Conservation (phyloP, 2,329 filamentous ascomycete species). For the Ceratocystis diversiconidia region DNA sequence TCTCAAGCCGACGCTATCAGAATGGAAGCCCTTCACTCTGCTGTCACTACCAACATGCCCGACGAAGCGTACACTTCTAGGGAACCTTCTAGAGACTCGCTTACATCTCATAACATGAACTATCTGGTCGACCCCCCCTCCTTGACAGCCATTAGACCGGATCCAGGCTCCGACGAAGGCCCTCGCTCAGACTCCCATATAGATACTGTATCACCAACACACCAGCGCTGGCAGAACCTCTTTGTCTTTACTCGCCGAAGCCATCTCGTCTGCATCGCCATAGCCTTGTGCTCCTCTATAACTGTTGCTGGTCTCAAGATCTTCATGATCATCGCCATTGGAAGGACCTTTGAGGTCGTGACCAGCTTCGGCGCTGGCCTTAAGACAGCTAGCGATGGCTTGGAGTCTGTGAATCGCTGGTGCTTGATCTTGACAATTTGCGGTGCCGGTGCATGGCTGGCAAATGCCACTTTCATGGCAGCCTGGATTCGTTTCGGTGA, state of each 20-base stretch:
- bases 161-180: background rate
- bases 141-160: background rate
- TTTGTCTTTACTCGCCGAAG: slow-evolving; percentile 57
- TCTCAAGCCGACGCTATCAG: background rate
- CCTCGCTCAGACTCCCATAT: background rate
- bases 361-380: slow-evolving; percentile 47
- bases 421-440: slow-evolving; percentile 49
- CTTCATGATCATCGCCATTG: slow-evolving; percentile 54
- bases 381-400: slow-evolving; percentile 36
- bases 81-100: background rate
- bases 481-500: slow-evolving; percentile 71
- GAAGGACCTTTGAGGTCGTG: slow-evolving; percentile 59
- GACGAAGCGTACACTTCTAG: background rate
- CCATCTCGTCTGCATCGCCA: slow-evolving; percentile 41
- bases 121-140: too few relatives aligned
- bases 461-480: slow-evolving; percentile 51
- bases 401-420: slow-evolving; percentile 39
- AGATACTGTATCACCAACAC: background rate
- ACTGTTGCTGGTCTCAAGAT: slow-evolving; percentile 50
- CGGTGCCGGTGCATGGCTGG: slow-evolving; percentile 50
- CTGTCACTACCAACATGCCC: background rate
- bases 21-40: background rate
- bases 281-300: slow-evolving; percentile 42
- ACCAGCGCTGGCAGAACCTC: slow-evolving; percentile 32
- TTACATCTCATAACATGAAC: background rate